These are phyloP conservation scores for Paramecium sexaurelia DNA, from an alignment of 73 alveolate species.

Conservation along the genomic window DNA sequence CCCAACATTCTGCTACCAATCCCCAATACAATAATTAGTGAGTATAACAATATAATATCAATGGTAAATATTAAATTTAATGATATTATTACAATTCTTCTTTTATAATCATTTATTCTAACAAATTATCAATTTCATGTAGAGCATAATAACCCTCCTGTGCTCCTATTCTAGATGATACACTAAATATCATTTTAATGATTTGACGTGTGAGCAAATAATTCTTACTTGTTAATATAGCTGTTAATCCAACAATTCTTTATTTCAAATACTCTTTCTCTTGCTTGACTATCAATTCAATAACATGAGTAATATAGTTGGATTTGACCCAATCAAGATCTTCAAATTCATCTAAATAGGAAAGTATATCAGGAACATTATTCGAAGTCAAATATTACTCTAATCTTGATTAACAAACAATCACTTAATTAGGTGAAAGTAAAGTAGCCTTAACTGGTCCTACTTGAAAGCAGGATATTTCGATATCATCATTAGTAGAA, in stretches of 20 bases:
- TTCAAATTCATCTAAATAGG: constrained; percentile 52
- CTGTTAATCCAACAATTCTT: constrained; percentile 29
- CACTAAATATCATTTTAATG: constrained; percentile 35
- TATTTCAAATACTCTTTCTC: constrained; percentile 14
- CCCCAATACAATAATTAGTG: constrained; percentile 48
- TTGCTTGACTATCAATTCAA: constrained; percentile 46
- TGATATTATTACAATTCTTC: neutral
- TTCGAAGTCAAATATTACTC: constrained; percentile 40
- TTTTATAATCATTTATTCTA: neutral
- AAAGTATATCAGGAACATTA: constrained; percentile 33
- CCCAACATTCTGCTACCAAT: constrained; percentile 52
- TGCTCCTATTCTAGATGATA: constrained; percentile 40
- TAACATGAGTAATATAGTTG: neutral
- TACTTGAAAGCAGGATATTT: constrained; percentile 12
- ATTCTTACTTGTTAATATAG: neutral
- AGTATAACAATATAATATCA: constrained; percentile 11
- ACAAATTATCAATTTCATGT: neutral
- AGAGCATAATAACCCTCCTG: constrained; percentile 36
- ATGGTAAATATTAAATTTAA: constrained; percentile 25
- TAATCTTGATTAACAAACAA: neutral
- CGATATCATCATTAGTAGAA: constrained; percentile 38
- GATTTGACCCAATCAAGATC: constrained; percentile 53
- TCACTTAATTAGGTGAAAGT: constrained; percentile 1
- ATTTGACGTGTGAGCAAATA: neutral
- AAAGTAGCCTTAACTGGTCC: constrained; percentile 21